Percentiles rank a stretch among this genome's conserved stretches.
These are phyloP conservation scores for Entoloma clypeatum DNA, from an alignment of 1,284 basidiomycete species.

Conservation along the genomic window DNA sequence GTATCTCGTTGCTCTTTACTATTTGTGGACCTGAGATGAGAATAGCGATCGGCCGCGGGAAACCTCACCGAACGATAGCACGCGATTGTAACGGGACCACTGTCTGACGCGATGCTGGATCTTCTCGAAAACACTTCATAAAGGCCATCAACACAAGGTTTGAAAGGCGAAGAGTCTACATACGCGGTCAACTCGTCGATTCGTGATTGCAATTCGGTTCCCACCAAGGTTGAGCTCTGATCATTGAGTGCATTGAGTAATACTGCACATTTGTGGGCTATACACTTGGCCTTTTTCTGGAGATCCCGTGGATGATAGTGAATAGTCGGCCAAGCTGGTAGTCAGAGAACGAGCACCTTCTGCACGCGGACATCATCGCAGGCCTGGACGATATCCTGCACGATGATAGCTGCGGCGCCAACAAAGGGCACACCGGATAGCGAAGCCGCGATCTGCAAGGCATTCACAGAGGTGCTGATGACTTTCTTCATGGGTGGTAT, in stretches of 20 bases:
- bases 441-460: conserved; percentile 38
- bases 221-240: conserved; percentile 32
- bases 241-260: conserved; percentile 38
- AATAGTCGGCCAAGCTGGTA: neutral
- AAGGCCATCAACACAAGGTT: neutral
- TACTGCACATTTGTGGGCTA: conserved; percentile 38
- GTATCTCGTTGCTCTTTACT: conserved; percentile 47
- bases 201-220: conserved; percentile 36
- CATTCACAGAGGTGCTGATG: conserved; percentile 24
- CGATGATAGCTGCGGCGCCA: conserved; percentile 34
- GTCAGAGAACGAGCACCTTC: conserved; percentile 34
- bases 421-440: conserved; percentile 42
- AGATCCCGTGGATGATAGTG: neutral
- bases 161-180: conserved; percentile 16
- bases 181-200: conserved; percentile 44
- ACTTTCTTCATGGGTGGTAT: conserved; percentile 24
- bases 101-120: conserved; percentile 34
- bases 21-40: conserved; percentile 8
- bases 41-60: neutral
- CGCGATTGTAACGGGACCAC: conserved; percentile 35
- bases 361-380: conserved; percentile 43
- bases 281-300: conserved; percentile 39
- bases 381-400: conserved; percentile 38
- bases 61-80: conserved; percentile 36
- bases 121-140: conserved; percentile 35